A percentile compares a stretch with the other conserved stretches of the same genome.
Conservation (phyloP, 2,329 filamentous ascomycete genomes). For the Aspergillus fumigatiaffinis region DNA sequence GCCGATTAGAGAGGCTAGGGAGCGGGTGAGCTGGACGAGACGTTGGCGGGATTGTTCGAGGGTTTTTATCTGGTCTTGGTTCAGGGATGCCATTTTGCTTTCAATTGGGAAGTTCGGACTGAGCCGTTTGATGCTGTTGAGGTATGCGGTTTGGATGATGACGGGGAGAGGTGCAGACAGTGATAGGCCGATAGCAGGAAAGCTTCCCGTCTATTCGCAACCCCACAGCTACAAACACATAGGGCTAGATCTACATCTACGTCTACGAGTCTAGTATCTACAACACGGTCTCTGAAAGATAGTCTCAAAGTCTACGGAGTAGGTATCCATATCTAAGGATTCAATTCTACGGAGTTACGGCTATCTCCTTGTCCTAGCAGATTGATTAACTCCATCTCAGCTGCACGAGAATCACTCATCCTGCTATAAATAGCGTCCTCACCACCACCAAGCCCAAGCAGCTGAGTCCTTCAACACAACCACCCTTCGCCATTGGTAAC, state of each 20-base stretch:
- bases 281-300: not conserved
- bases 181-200: not conserved
- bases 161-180: not conserved
- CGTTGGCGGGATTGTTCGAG: slow-evolving; percentile 68
- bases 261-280: too few relatives aligned
- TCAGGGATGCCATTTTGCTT: slow-evolving; percentile 34
- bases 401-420: not conserved
- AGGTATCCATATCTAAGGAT: too few relatives aligned
- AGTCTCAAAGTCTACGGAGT: not conserved
- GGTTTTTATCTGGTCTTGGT: slow-evolving; percentile 51
- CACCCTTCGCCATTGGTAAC: not conserved
- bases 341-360: too few relatives aligned
- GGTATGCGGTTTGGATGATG: not conserved
- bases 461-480: not conserved
- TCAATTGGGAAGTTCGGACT: not conserved
- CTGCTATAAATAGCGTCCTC: not conserved
- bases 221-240: not conserved
- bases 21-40: slow-evolving; percentile 65
- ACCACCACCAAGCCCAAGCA: not conserved
- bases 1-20: slow-evolving; percentile 60
- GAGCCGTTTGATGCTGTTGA: not conserved
- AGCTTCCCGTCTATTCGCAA: not conserved
- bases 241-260: not conserved
- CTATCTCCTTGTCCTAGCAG: too few relatives aligned
- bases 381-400: not conserved